Percentiles rank a stretch among this genome's conserved stretches.
phyloP scores from a whole-genome alignment of 1,284 basidiomycete species.

The Termitomyces sp. region DNA sequence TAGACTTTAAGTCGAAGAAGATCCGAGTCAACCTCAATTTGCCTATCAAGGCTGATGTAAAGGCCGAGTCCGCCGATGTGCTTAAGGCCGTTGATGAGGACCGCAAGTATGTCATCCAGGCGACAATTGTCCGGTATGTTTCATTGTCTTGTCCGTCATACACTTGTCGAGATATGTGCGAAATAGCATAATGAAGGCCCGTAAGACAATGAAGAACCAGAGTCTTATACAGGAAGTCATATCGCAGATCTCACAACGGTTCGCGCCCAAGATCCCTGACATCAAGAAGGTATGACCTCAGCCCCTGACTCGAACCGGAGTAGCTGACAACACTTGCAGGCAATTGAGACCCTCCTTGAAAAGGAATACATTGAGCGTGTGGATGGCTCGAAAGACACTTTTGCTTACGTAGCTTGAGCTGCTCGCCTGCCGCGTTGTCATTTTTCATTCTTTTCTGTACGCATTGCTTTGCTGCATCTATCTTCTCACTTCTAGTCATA shows the following conservation, averaged over 20 bases:
- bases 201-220: slow-evolving; percentile 97
- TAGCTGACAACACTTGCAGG: slow-evolving; percentile 38
- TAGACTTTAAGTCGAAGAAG: slow-evolving; percentile 98
- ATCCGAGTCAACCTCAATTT: slow-evolving; percentile 92
- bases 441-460: background rate
- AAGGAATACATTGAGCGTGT: slow-evolving; percentile 97
- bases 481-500: background rate
- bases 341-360: slow-evolving; percentile 95
- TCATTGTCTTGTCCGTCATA: background rate
- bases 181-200: slow-evolving; percentile 91
- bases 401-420: slow-evolving; percentile 61
- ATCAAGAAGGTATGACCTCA: slow-evolving; percentile 71
- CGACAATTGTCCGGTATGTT: slow-evolving; percentile 88
- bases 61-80: slow-evolving; percentile 88
- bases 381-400: slow-evolving; percentile 75
- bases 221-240: slow-evolving; percentile 93
- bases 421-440: slow-evolving; percentile 20
- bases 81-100: slow-evolving; percentile 97
- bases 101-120: slow-evolving; percentile 95
- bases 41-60: slow-evolving; percentile 92
- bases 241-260: slow-evolving; percentile 84
- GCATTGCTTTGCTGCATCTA: slow-evolving; percentile 6
- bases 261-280: slow-evolving; percentile 86
- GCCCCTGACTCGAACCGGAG: background rate
- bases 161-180: background rate